These are phyloP conservation scores for Cordyceps fumosorosea DNA, from an alignment of 2,329 filamentous ascomycete genomes.

Conservation along the genomic window DNA sequence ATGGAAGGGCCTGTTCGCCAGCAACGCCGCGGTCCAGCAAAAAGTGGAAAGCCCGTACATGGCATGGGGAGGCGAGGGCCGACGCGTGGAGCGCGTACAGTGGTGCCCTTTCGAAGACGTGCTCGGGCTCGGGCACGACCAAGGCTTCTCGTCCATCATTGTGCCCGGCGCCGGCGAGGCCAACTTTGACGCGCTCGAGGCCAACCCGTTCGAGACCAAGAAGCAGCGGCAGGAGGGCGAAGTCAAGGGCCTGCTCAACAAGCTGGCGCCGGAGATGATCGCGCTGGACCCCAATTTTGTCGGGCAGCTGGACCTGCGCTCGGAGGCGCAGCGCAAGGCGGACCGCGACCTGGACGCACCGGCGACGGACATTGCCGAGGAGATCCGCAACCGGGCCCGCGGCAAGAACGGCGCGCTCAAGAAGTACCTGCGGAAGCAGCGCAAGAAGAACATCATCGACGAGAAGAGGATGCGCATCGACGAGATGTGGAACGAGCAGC, in stretches of 20 bases:
- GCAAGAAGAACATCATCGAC: constrained; percentile 89
- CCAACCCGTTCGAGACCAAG: constrained; percentile 89
- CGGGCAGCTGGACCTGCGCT: constrained; percentile 77
- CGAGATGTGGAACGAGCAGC: constrained; percentile 68
- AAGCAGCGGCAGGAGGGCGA: constrained; percentile 92
- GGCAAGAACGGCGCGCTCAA: constrained; percentile 86
- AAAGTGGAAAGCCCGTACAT: constrained; percentile 88
- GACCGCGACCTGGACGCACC: constrained; percentile 76
- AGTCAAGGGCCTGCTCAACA: constrained; percentile 85
- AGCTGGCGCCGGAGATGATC: constrained; percentile 95
- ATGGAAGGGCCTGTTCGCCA: constrained; percentile 85
- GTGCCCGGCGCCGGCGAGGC: constrained; percentile 93
- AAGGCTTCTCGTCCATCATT: constrained; percentile 83
- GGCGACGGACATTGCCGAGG: constrained; percentile 48
- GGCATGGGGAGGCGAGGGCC: constrained; percentile 83
- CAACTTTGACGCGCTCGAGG: constrained; percentile 90
- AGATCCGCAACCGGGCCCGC: constrained; percentile 69
- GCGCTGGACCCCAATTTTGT: constrained; percentile 88
- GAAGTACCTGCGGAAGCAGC: constrained; percentile 86
- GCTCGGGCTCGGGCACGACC: constrained; percentile 74
- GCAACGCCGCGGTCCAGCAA: constrained; percentile 60
- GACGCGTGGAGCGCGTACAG: constrained; percentile 68
- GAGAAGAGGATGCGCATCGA: constrained; percentile 86
- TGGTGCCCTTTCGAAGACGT: constrained; percentile 97
- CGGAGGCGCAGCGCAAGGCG: constrained; percentile 66